Evolutionary conservation across 495 filamentous ascomycete species (phyloP).

Genomic region (Penicillium diatomitis): DNA sequence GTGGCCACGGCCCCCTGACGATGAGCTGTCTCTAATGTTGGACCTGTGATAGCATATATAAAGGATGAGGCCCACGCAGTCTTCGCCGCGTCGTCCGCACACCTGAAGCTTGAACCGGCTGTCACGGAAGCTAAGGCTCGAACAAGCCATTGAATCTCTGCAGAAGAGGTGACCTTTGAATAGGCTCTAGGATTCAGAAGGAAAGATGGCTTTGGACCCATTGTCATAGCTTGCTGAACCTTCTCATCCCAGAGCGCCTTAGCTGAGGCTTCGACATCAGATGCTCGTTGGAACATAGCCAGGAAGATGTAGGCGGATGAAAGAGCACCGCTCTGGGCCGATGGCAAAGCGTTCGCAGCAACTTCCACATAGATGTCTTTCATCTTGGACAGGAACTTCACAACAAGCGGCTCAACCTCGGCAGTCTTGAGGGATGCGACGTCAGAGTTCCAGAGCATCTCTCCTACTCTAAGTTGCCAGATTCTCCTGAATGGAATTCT

Average conservation of each 20-base stretch:
- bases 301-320: constrained; percentile 63
- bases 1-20: constrained; percentile 49
- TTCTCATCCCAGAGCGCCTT: constrained; percentile 40
- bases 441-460: constrained; percentile 56
- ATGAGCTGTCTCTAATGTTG: constrained; percentile 44
- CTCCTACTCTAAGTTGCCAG: constrained; percentile 69
- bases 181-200: constrained; percentile 77
- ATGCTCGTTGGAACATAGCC: constrained; percentile 41
- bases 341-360: constrained; percentile 59
- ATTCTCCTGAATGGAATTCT: constrained; percentile 64
- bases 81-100: constrained; percentile 26
- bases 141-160: constrained; percentile 69
- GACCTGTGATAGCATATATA: constrained; percentile 64
- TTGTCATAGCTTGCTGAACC: constrained; percentile 49
- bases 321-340: constrained; percentile 68
- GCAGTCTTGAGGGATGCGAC: constrained; percentile 34
- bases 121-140: constrained; percentile 58
- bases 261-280: constrained; percentile 21
- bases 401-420: constrained; percentile 30
- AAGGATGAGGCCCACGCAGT: constrained; percentile 72
- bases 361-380: constrained; percentile 71
- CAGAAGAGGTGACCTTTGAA: constrained; percentile 58
- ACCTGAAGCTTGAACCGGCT: constrained; percentile 26
- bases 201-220: constrained; percentile 71
- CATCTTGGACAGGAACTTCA: constrained; percentile 52